phyloP scores from a whole-genome alignment of 2,329 filamentous ascomycete genomes.

The Botrytis paeoniae region DNA sequence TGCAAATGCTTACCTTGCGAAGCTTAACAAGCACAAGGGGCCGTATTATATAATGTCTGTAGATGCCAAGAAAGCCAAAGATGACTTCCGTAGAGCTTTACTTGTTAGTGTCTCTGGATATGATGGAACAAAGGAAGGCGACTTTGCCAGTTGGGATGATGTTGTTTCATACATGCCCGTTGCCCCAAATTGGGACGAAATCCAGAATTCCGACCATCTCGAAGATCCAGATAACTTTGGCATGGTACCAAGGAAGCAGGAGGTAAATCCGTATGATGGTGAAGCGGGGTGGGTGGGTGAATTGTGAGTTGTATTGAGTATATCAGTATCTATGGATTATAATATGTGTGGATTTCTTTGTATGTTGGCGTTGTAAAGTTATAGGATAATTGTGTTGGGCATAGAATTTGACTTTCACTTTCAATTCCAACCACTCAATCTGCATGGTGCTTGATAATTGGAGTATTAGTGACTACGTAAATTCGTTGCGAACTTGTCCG shows the following conservation, averaged over 20 bases:
- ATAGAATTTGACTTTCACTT: not conserved
- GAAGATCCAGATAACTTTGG: not conserved
- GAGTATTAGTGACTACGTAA: not conserved
- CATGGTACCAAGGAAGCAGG: not conserved
- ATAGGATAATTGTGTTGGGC: not conserved
- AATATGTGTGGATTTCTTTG: not conserved
- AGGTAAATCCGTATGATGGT: not conserved
- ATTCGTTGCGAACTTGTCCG: not conserved
- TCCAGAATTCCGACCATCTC: not conserved
- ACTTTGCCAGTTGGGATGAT: not conserved
- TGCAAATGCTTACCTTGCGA: not conserved
- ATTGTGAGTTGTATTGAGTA: not conserved
- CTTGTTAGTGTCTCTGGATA: not conserved
- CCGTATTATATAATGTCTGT: not conserved
- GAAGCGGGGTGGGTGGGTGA: not conserved
- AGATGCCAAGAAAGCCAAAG: not conserved
- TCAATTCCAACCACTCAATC: not conserved
- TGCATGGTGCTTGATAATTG: not conserved
- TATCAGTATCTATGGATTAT: not conserved
- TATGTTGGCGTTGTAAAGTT: not conserved
- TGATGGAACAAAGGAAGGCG: not conserved
- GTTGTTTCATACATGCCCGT: not conserved
- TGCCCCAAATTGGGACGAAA: not conserved
- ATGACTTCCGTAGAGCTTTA: fast-evolving
- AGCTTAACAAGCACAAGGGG: not conserved